Conservation (phyloP, 768 basidiomycete genomes). For the Panellus pusillus region DNA sequence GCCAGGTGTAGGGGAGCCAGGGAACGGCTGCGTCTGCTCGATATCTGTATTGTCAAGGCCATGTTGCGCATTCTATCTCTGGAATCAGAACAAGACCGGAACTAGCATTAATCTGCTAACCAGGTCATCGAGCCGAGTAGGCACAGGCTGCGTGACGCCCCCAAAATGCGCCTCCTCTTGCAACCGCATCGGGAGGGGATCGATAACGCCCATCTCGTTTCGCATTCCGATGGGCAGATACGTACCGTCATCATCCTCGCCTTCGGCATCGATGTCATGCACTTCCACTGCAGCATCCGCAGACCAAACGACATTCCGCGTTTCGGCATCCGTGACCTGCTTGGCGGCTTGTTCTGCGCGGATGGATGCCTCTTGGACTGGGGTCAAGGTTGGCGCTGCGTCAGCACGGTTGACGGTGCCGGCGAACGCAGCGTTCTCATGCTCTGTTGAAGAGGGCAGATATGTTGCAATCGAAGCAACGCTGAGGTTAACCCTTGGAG, state of each 20-base stretch:
- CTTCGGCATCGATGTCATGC: slow-evolving; percentile 55
- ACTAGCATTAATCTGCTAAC: slow-evolving; percentile 33
- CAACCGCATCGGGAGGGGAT: slow-evolving; percentile 36
- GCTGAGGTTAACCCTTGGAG: slow-evolving; percentile 61
- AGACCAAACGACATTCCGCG: slow-evolving; percentile 68
- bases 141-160: slow-evolving; percentile 52
- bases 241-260: slow-evolving; percentile 54
- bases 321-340: slow-evolving; percentile 61
- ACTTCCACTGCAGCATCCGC: slow-evolving; percentile 50
- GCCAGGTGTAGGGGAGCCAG: slow-evolving; percentile 12
- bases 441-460: slow-evolving; percentile 62
- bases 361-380: slow-evolving; percentile 55
- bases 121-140: slow-evolving; percentile 55
- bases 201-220: slow-evolving; percentile 54
- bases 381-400: slow-evolving; percentile 44
- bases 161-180: slow-evolving; percentile 46
- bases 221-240: slow-evolving; percentile 57
- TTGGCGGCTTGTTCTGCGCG: slow-evolving; percentile 56
- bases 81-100: not conserved
- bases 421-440: slow-evolving; percentile 55
- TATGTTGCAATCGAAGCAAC: slow-evolving; percentile 74
- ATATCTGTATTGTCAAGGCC: slow-evolving; percentile 29
- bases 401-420: slow-evolving; percentile 42
- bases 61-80: slow-evolving; percentile 16
- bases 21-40: slow-evolving; percentile 55